Base-by-base conservation (phyloP, 139 green algal genomes). In the Chlamydomonas eustigma region DNA sequence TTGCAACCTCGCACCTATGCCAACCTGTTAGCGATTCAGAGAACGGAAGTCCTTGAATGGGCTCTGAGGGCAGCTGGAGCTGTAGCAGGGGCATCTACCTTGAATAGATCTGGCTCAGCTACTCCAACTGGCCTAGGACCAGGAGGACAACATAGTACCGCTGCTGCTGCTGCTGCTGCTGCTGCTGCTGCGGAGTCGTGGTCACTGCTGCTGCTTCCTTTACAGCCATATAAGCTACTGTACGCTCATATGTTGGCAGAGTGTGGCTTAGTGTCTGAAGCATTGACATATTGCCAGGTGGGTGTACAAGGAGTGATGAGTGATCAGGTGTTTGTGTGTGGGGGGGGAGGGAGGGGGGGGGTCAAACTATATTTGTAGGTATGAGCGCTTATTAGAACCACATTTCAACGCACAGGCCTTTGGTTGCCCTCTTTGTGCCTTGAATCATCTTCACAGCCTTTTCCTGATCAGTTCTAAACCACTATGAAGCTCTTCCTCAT, bases 11-110 rank as follows among this genome's bases (percentile, higher is more conserved):
- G 84, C 18, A 86, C 75, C 32, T 89, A 86, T 67, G 66, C 37
- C n/a, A 51, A 80, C 65, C 34, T 39, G 31, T 51, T 81, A 1
- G 76, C 79, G 8, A 37, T 95, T 31, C 85, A 92, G 78, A 80
- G 88, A 8, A 94, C 87, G 2, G 92, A 97, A 82, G 63, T 94
- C 24, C 87, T 90, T 1, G 89, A 93, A 76, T 93, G 89, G 84
- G 80, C 88, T 2, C 75, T 72, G 71, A 18, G 44, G 38, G 6
- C n/a, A 58, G 44, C 12, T 12, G 44, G 12, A 12, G 44, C 44
- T 28, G 44, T n/a, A n/a, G n/a, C n/a, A n/a, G n/a, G n/a, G n/a
- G n/a, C n/a, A n/a, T n/a, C n/a, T n/a, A n/a, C n/a, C n/a, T n/a
- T n/a, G n/a, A n/a, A n/a, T n/a, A n/a, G n/a, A n/a, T n/a, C n/a